Conservation (phyloP, 345 rosid species). For the Kernera saxatilis region DNA sequence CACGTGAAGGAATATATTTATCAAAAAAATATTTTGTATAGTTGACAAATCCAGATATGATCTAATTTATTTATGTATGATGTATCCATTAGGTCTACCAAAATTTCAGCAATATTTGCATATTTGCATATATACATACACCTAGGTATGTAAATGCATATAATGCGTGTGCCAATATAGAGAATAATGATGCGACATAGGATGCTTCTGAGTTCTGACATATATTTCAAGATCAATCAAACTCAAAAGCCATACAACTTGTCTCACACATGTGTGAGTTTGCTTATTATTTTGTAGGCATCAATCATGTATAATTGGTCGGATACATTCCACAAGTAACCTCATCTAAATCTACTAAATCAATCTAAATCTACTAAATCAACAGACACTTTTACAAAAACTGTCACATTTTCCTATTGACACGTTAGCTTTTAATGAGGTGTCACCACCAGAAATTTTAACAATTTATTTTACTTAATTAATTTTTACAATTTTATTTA, state of each 20-base stretch:
- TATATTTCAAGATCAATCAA: slow-evolving; percentile 13
- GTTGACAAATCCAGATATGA: slow-evolving; percentile 25
- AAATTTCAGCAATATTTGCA: neutral
- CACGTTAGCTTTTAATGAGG: too few species aligned
- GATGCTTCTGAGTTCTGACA: slow-evolving; percentile 31
- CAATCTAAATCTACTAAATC: too few species aligned
- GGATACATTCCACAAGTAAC: slow-evolving; percentile 6
- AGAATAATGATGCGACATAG: slow-evolving; percentile 18
- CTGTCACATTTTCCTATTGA: too few species aligned
- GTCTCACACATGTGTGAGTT: slow-evolving; percentile 29
- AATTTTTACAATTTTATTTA: too few species aligned
- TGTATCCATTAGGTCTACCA: slow-evolving; percentile 1
- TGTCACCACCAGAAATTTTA: too few species aligned
- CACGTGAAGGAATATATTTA: neutral
- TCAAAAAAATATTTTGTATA: neutral
- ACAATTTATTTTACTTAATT: too few species aligned
- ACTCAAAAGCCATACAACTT: slow-evolving; percentile 20
- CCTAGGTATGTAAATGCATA: neutral
- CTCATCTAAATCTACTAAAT: too few species aligned
- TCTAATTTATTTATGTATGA: neutral
- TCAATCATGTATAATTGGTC: slow-evolving; percentile 20
- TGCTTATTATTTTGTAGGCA: slow-evolving; percentile 15
- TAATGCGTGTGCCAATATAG: slow-evolving; percentile 12
- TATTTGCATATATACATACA: neutral
- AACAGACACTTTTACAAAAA: too few species aligned